Evolutionary conservation across 1,284 basidiomycete genomes (phyloP), one percentile per base, ranked within the genome.

Genomic region (Flammula alnicola): DNA sequence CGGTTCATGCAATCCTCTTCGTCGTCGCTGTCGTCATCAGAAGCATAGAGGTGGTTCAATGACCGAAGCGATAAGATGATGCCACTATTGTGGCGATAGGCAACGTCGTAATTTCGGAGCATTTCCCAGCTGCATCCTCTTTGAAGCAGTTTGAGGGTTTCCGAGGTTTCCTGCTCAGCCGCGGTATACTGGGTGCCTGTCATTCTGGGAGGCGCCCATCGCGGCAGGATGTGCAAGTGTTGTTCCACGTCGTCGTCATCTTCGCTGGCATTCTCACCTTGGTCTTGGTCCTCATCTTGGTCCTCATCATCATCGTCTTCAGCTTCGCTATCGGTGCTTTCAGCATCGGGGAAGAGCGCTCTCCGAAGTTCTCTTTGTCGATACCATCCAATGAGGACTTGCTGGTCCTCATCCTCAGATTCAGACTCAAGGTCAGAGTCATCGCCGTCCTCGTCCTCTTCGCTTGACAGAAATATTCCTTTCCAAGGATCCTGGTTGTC

Each of bases 91-190:
- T 83, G 83, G 0, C 63, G 59, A 59, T 88, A 88, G 11, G 68
- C 63, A 71, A 88, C 77, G 8, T 75, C 64, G 55, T 75, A 86
- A 19, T 68, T 66, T 22, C 74, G 69, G 40, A 86, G 73, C 84
- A 88, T 86, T 40, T 71, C 74, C 42, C 72, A 53, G 0, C 80
- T 79, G 44, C 77, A 84, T 3, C 86, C 86, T 12, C 86, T 81
- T 6, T 79, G 78, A 16, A 86, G 71, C 58, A 88, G 75, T 37
- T 65, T 65, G 44, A 81, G 59, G 14, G 55, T 47, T 42, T 43
- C 29, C 23, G 27, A 35, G 45, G 46, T 3, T 37, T 47, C 44
- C 71, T 66, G 16, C 62, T 69, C 63, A n/a, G 72, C 66, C 39
- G 73, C 60, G 55, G 67, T 60, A 42, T 71, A 71, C 47, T 73